These are phyloP conservation scores for Globisporangium rhizosaccharum DNA, from an alignment of 352 stramenopile genomes.

Conservation along the genomic window DNA sequence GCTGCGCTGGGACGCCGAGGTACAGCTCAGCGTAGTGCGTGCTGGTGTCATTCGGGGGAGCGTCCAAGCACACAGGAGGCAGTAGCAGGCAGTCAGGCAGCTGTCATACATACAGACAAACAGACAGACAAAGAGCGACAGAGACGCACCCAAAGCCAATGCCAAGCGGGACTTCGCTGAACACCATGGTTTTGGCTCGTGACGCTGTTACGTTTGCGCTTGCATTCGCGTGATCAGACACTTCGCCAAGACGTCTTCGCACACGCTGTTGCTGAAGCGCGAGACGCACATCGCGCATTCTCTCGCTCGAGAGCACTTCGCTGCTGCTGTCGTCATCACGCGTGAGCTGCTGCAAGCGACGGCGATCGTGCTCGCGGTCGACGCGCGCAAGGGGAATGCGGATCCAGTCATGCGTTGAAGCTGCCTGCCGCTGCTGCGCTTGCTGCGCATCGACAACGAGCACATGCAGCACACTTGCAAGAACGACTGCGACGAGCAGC, in stretches of 20 bases:
- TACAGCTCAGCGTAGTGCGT: slow-evolving; percentile 85
- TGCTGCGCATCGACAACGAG: neutral
- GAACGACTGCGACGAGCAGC: neutral
- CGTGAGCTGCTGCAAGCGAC: slow-evolving; percentile 12
- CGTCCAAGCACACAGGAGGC: neutral
- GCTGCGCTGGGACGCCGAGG: slow-evolving; percentile 68
- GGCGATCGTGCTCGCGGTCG: slow-evolving; percentile 2
- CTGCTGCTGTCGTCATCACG: neutral
- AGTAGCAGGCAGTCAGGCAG: slow-evolving; percentile 1
- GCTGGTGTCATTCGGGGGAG: slow-evolving; percentile 13
- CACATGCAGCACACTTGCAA: neutral
- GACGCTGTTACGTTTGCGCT: slow-evolving; percentile 1
- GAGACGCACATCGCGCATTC: slow-evolving; percentile 15
- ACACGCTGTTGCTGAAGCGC: slow-evolving; percentile 44
- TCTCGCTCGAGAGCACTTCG: slow-evolving; percentile 4
- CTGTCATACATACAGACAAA: neutral
- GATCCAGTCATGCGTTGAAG: slow-evolving; percentile 7
- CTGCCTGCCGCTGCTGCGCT: neutral
- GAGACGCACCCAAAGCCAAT: slow-evolving; percentile 55
- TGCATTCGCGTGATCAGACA: slow-evolving; percentile 6
- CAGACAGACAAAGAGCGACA: neutral
- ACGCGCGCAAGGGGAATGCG: slow-evolving; percentile 20
- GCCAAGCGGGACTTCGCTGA: slow-evolving; percentile 58
- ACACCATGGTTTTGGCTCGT: slow-evolving; percentile 20
- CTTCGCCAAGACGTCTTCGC: slow-evolving; percentile 28